Evolutionary conservation across 371 early-diverging fungal genomes (phyloP).

Genomic region (Rhizopus stolonifer): DNA sequence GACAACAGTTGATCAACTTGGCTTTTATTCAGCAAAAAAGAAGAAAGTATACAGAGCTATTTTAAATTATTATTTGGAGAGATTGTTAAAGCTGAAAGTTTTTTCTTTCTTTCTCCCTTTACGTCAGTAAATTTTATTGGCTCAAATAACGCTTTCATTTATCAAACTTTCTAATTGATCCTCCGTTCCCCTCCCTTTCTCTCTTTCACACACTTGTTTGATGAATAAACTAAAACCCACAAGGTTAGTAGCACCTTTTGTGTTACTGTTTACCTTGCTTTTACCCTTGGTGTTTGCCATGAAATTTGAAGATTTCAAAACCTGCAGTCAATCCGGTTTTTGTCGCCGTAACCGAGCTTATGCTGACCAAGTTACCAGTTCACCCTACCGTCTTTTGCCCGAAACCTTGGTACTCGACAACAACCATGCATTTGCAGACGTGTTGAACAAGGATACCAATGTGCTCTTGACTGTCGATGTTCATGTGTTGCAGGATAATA

Average conservation of each 20-base stretch:
- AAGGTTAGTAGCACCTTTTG: background rate
- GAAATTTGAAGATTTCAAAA: slow-evolving; percentile 85
- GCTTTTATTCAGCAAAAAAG: too few relatives aligned
- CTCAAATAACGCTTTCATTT: too few relatives aligned
- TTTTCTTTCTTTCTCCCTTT: too few relatives aligned
- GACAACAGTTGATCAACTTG: too few relatives aligned
- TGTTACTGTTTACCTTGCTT: background rate
- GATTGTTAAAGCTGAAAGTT: too few relatives aligned
- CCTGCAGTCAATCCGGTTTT: slow-evolving; percentile 85
- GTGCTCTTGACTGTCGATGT: slow-evolving; percentile 48
- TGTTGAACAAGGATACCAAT: slow-evolving; percentile 56
- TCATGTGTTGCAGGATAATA: slow-evolving; percentile 55
- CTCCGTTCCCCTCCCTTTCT: too few relatives aligned
- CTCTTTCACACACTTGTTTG: too few relatives aligned
- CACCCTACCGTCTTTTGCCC: slow-evolving; percentile 64
- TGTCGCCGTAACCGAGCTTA: slow-evolving; percentile 88
- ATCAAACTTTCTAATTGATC: too few relatives aligned
- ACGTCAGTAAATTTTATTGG: too few relatives aligned
- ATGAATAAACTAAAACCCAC: background rate
- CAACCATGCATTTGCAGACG: slow-evolving; percentile 56
- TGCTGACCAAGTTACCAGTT: slow-evolving; percentile 59
- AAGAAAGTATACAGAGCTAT: too few relatives aligned
- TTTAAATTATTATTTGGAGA: too few relatives aligned
- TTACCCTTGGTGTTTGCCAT: slow-evolving; percentile 19
- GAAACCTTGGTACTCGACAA: slow-evolving; percentile 50